A percentile compares a stretch with the other conserved stretches of the same genome.
These are phyloP conservation scores for Pestalotiopsis sp. DNA, from an alignment of 2,329 filamentous ascomycete genomes.

Conservation along the genomic window DNA sequence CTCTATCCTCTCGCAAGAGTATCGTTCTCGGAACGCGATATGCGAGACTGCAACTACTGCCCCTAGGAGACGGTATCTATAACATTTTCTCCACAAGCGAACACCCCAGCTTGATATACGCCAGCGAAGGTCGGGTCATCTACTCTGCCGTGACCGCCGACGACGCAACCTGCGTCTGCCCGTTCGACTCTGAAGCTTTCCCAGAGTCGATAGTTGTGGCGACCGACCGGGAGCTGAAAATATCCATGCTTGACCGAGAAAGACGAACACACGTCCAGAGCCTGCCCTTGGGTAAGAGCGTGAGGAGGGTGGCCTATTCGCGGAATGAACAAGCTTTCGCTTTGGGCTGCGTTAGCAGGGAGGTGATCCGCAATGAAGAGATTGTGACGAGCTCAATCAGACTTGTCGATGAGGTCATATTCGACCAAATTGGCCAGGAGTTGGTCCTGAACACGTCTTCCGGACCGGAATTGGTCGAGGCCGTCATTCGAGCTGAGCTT, in stretches of 20 bases:
- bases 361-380: slow-evolving; percentile 72
- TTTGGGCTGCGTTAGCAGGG: slow-evolving; percentile 78
- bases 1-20: slow-evolving; percentile 74
- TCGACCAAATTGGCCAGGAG: slow-evolving; percentile 73
- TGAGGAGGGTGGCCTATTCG: slow-evolving; percentile 86
- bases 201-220: slow-evolving; percentile 81
- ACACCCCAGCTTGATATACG: slow-evolving; percentile 91
- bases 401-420: slow-evolving; percentile 87
- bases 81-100: slow-evolving; percentile 94
- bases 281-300: slow-evolving; percentile 77
- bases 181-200: slow-evolving; percentile 81
- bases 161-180: slow-evolving; percentile 77
- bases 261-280: slow-evolving; percentile 87
- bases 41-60: slow-evolving; percentile 78
- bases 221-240: slow-evolving; percentile 73
- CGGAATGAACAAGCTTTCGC: slow-evolving; percentile 79
- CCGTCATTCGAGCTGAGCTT: slow-evolving; percentile 77
- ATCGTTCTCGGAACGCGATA: slow-evolving; percentile 86
- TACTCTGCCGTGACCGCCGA: slow-evolving; percentile 95
- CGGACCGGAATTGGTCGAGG: slow-evolving; percentile 76
- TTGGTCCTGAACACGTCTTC: slow-evolving; percentile 58
- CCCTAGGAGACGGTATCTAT: slow-evolving; percentile 66
- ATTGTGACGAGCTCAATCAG: slow-evolving; percentile 79
- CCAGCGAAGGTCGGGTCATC: slow-evolving; percentile 81
- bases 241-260: slow-evolving; percentile 81